Base-by-base conservation (phyloP, 1,139 yeast species). In the Debaryomyces sp. region DNA sequence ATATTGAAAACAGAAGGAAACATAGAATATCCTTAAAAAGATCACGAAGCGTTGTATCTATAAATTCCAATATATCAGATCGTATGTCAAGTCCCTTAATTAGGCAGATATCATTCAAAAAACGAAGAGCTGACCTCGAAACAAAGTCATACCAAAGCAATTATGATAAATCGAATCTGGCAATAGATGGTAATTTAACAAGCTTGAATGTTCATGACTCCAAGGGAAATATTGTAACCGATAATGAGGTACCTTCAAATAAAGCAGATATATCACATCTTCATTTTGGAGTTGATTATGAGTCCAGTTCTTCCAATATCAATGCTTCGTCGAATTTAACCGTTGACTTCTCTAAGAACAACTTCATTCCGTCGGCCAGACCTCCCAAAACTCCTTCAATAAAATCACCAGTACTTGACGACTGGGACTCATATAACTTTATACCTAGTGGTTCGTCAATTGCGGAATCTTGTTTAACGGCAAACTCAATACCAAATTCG, bases 141-240 rank as follows among this genome's bases (percentile, higher is more conserved):
- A 6, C 33, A 15, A 12, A 17, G 4, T 12, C 29, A 17, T 27
- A 1, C 8, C 29, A 23, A 21, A 2, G 7, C 9, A 12, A 8
- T 2, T 10, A n/a, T 5, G 38, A 45, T 2, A 17, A 35, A 13
- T 13, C 40, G 17, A 33, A 15, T 9, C 21, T n/a, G n/a, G n/a
- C n/a, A n/a, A 9, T 1, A 15, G 5, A 32, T 17, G 36, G 34
- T 2, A 32, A 47, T 13, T 36, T 54, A 21, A 54, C 58, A 6
- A 50, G 55, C 35, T 41, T 54, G n/a, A 57, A 54, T 6, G 44
- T 50, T 4, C 47, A 42, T 27, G 32, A 45, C 22, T 24, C 48
- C 18, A 18, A 32, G 4, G 46, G 43, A 5, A 24, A 44, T 23
- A 13, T 38, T 3, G 32, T 44, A 1, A 29, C 15, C 7, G 45